Base-by-base conservation (phyloP, 805 yeast species). In the Cyberlindnera subsufficiens region DNA sequence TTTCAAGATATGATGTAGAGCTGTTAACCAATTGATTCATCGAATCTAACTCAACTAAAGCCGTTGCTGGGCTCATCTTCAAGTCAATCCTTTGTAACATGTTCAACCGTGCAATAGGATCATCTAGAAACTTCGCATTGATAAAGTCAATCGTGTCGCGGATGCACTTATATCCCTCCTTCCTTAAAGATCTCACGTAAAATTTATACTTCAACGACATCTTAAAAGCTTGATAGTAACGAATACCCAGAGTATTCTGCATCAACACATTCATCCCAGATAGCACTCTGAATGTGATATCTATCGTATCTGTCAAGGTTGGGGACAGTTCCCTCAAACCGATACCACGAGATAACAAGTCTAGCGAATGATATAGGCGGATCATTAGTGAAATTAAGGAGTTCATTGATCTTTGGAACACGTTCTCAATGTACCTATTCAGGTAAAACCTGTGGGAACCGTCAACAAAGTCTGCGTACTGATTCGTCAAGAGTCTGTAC, bases 191-290 rank as follows among this genome's bases (percentile, higher is more conserved):
- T 37, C 60, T 47, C 3, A 58, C 34, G 32, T 39, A 46, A 38
- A 53, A 54, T 40, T 56, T 58, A 33, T 50, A 40, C 38, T 41
- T 52, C 20, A 55, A 39, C 1, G 60, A 49, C 2, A 52, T 32
- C 40, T 58, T 58, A 40, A 58, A 55, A 3, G 52, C 55, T 35
- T 51, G 53, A 31, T 58, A 56, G 32, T 56, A 53, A 3, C 35
- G 37, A 1, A 44, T 37, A 1, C 56, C 60, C 39, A 58, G 37
- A n/a, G 50, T 43, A 16, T 51, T 47, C 27, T 53, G 59, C 43
- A 50, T 44, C 27, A 58, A 16, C 0, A 43, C 39, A 20, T 48
- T 49, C 36, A 52, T 14, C 0, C 55, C 60, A n/a, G 50, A 42
- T 14, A 56, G 42, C 2, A 47, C 38, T 2, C 43, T 38, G 39